Conservation (phyloP, 192 early-diverging fungal species). For the Pilaira anomala region DNA sequence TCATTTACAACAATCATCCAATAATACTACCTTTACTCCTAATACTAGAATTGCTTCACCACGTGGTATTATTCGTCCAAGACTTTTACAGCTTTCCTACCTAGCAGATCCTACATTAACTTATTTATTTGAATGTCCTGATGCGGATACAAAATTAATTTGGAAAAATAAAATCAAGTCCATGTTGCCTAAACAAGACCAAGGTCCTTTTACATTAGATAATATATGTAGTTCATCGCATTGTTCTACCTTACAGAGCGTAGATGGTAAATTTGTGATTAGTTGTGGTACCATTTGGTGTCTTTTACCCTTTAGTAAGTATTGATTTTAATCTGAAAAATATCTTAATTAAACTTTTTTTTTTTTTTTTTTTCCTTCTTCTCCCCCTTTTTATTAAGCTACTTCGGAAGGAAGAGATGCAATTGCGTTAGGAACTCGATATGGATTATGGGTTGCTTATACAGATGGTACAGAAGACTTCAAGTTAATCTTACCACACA, state of each 20-base stretch:
- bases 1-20: too few relatives aligned
- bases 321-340: not conserved
- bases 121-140: conserved; percentile 4
- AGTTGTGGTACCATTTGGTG: conserved; percentile 18
- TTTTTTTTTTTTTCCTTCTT: not conserved
- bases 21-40: too few relatives aligned
- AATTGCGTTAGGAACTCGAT: conserved; percentile 22
- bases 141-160: not conserved
- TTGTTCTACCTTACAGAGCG: not conserved
- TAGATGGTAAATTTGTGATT: conserved; percentile 1
- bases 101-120: not conserved
- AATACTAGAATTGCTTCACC: too few relatives aligned
- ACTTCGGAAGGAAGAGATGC: not conserved
- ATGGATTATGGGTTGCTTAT: conserved; percentile 22
- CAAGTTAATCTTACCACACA: not conserved
- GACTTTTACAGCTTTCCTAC: not conserved
- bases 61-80: not conserved
- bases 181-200: not conserved
- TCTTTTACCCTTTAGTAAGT: conserved; percentile 16
- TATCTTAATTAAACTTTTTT: too few relatives aligned
- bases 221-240: conserved; percentile 1
- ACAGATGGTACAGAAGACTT: conserved; percentile 9
- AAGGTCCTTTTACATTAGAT: conserved; percentile 3
- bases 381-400: not conserved
- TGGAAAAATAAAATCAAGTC: conserved; percentile 3